phyloP scores from a whole-genome alignment of 331 rosid genomes.

The Acacia concinna region DNA sequence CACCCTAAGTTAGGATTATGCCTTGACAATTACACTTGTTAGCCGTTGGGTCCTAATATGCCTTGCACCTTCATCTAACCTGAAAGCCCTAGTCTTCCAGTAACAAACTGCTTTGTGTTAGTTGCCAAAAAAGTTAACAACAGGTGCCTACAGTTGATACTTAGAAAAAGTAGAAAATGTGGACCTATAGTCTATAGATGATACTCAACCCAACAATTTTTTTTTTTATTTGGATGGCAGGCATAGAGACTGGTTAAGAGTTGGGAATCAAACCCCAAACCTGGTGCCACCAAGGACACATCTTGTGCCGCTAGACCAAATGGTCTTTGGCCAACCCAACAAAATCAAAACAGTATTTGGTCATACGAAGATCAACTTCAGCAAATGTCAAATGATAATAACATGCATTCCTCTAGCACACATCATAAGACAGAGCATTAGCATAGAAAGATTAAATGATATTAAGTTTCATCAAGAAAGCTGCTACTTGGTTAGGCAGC shows the following conservation, averaged over 20 bases:
- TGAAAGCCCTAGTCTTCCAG: neutral
- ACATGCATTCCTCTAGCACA: neutral
- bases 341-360: neutral
- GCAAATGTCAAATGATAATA: neutral
- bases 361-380: slow-evolving; percentile 6
- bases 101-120: neutral
- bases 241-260: no score
- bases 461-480: neutral
- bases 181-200: neutral
- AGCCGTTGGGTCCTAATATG: neutral
- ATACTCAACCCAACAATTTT: neutral
- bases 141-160: neutral
- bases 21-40: neutral
- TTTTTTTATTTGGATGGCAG: no score
- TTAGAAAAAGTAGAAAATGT: neutral
- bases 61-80: neutral
- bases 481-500: neutral
- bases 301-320: no score
- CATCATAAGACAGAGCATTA: neutral
- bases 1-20: neutral
- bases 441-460: neutral
- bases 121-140: neutral
- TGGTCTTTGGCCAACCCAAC: neutral
- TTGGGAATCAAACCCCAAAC: no score
- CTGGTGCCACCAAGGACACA: no score